These are phyloP conservation scores for Neoscytalidium dimidiatum DNA, from an alignment of 2,329 filamentous ascomycete genomes.

Conservation along the genomic window DNA sequence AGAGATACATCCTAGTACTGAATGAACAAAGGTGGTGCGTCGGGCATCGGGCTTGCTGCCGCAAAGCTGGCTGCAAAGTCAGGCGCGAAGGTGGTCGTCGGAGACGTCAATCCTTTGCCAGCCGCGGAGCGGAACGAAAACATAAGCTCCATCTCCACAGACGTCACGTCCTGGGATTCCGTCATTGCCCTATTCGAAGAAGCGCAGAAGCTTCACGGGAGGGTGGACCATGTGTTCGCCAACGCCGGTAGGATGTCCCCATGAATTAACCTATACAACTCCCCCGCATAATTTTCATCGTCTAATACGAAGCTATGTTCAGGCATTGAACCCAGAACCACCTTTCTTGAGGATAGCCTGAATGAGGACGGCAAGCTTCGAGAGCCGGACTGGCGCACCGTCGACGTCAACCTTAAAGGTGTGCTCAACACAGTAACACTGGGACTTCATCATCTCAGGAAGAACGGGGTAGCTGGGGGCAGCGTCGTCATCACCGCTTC, in stretches of 20 bases:
- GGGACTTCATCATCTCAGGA: constrained; percentile 50
- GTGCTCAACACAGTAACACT: constrained; percentile 54
- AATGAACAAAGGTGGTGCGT: constrained; percentile 52
- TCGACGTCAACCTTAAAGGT: constrained; percentile 53
- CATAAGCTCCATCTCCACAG: constrained; percentile 29
- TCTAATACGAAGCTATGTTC: neutral
- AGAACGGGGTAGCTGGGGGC: constrained; percentile 29
- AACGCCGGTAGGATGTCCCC: constrained; percentile 29
- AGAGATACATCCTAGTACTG: neutral
- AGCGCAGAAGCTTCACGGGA: constrained; percentile 43
- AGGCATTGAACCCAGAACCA: constrained; percentile 26
- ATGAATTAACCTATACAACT: accelerated
- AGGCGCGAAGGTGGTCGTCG: constrained; percentile 60
- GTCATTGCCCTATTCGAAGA: constrained; percentile 54
- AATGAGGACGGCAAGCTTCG: constrained; percentile 32
- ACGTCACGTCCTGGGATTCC: constrained; percentile 50
- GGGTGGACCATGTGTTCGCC: constrained; percentile 47
- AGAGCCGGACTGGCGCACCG: constrained; percentile 28
- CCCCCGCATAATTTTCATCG: neutral
- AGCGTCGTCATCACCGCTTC: constrained; percentile 35
- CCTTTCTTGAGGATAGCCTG: constrained; percentile 30
- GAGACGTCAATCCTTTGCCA: constrained; percentile 52
- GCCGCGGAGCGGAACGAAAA: constrained; percentile 28
- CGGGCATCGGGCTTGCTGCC: constrained; percentile 63
- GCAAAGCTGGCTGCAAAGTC: constrained; percentile 52